These are phyloP conservation scores for Mycena filopes DNA, from an alignment of 768 basidiomycete species.

Conservation along the genomic window DNA sequence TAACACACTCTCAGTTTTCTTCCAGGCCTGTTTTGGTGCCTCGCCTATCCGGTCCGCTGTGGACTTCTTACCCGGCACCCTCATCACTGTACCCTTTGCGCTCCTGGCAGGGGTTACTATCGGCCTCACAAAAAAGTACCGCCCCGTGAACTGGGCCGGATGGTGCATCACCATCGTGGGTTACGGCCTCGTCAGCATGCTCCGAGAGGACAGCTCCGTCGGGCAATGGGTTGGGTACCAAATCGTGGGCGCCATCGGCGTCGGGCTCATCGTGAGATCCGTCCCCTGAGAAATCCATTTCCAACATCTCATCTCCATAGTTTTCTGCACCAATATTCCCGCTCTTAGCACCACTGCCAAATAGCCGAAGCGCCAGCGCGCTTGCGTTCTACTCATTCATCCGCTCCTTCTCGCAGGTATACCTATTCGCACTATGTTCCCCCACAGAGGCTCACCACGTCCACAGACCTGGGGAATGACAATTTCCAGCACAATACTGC, in stretches of 20 bases:
- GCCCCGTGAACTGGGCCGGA: constrained; percentile 44
- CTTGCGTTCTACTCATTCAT: constrained; percentile 47
- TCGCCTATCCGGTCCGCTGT: constrained; percentile 49
- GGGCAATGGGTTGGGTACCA: constrained; percentile 42
- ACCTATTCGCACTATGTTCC: background rate
- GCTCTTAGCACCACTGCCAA: constrained; percentile 48
- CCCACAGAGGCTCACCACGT: no score
- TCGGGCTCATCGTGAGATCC: constrained; percentile 13
- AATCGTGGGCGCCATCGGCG: constrained; percentile 25
- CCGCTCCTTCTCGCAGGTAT: constrained; percentile 37
- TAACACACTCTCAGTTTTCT: constrained; percentile 44
- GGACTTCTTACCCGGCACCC: constrained; percentile 44
- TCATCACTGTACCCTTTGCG: constrained; percentile 49
- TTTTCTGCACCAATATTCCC: constrained; percentile 44
- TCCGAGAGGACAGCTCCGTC: constrained; percentile 34
- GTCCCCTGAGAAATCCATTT: no score
- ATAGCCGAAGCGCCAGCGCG: constrained; percentile 46
- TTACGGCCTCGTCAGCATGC: constrained; percentile 42
- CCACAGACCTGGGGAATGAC: constrained; percentile 35
- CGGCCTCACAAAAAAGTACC: constrained; percentile 44
- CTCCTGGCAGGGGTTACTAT: constrained; percentile 48
- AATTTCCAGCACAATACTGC: constrained; percentile 45
- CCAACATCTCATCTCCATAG: background rate
- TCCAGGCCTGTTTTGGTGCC: constrained; percentile 52
- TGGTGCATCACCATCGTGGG: constrained; percentile 51